Conservation (phyloP, 768 basidiomycete genomes). For the Termitomyces sp. region DNA sequence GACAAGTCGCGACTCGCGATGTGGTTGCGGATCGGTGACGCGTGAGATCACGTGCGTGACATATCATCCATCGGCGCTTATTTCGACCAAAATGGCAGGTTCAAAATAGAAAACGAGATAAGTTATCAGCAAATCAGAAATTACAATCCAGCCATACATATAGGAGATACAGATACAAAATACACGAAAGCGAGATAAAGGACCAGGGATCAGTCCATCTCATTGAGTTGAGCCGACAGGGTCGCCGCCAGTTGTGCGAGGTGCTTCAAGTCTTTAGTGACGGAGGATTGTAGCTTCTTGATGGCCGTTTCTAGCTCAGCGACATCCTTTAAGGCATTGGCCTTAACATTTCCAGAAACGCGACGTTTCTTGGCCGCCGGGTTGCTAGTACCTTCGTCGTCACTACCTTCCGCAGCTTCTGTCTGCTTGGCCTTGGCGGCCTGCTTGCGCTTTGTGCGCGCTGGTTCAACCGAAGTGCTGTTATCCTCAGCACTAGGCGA, state of each 20-base stretch:
- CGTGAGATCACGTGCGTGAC: conserved; percentile 9
- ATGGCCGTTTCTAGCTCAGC: conserved; percentile 32
- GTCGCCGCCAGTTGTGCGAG: conserved; percentile 27
- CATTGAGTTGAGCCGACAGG: conserved; percentile 26
- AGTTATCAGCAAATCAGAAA: conserved; percentile 5
- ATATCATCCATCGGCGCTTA: conserved; percentile 3
- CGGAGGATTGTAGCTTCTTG: conserved; percentile 29
- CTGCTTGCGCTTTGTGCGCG: conserved; percentile 23
- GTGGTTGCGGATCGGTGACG: conserved; percentile 9
- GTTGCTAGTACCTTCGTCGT: conserved; percentile 28
- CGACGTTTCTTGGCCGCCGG: conserved; percentile 29
- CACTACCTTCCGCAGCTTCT: conserved; percentile 29
- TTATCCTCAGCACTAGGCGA: conserved; percentile 6
- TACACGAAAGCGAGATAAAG: neutral
- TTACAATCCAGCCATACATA: conserved; percentile 10
- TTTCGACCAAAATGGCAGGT: neutral
- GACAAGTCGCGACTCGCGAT: neutral
- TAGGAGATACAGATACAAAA: conserved; percentile 10
- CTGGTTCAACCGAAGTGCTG: conserved; percentile 11
- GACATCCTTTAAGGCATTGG: conserved; percentile 30
- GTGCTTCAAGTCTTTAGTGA: conserved; percentile 32
- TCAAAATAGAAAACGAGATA: neutral
- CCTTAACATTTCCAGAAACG: conserved; percentile 20
- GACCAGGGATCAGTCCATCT: conserved; percentile 19
- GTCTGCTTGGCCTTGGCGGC: conserved; percentile 24